A percentile compares a stretch with the other conserved stretches of the same genome.
These are phyloP conservation scores for Phytophthora tubulina DNA, from an alignment of 352 stramenopile genomes.

Conservation along the genomic window DNA sequence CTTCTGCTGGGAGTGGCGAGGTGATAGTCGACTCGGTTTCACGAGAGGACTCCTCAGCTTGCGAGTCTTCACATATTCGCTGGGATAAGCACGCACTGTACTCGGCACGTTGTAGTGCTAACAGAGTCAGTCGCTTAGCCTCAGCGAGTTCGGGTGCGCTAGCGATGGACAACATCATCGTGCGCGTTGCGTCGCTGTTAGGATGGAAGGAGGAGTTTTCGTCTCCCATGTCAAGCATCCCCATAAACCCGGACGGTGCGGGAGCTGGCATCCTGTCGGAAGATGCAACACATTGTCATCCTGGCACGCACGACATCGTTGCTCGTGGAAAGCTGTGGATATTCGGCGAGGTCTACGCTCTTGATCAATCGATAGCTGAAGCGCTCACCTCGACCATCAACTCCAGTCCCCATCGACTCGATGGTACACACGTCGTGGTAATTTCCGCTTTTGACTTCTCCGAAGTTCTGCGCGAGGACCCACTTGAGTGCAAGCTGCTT, in stretches of 20 bases:
- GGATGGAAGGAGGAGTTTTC: slow-evolving; percentile 15
- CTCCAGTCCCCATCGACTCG: slow-evolving; percentile 46
- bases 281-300: slow-evolving; percentile 41
- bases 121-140: slow-evolving; percentile 37
- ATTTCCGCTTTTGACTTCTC: slow-evolving; percentile 28
- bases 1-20: background rate
- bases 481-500: slow-evolving; percentile 56
- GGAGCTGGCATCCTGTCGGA: slow-evolving; percentile 27
- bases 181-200: slow-evolving; percentile 22
- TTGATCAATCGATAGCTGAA: slow-evolving; percentile 50
- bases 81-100: slow-evolving; percentile 9
- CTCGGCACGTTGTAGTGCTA: slow-evolving; percentile 30
- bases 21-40: slow-evolving; percentile 27
- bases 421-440: slow-evolving; percentile 49
- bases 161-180: slow-evolving; percentile 31
- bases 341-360: slow-evolving; percentile 44
- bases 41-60: slow-evolving; percentile 17
- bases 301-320: slow-evolving; percentile 34
- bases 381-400: slow-evolving; percentile 28
- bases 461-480: slow-evolving; percentile 37
- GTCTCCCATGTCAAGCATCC: slow-evolving; percentile 33
- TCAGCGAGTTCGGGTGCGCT: slow-evolving; percentile 29
- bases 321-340: slow-evolving; percentile 31
- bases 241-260: slow-evolving; percentile 36
- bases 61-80: slow-evolving; percentile 6